Percentiles rank a stretch among this genome's conserved stretches.
These are phyloP conservation scores for Saccharomycopsis amapae DNA, from an alignment of 805 yeast genomes.

Conservation along the genomic window DNA sequence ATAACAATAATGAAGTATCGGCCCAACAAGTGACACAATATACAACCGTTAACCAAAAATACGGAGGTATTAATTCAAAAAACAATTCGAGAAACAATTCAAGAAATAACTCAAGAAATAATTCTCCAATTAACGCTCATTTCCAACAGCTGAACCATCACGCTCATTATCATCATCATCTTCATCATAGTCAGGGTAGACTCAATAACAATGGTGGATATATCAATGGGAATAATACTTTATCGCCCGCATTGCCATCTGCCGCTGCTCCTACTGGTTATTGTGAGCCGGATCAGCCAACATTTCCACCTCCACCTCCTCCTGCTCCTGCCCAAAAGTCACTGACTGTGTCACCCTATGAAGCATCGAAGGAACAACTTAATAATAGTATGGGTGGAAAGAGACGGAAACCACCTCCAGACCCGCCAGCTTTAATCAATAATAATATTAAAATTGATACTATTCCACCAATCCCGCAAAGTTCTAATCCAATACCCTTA, in stretches of 20 bases:
- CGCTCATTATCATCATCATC: too few relatives aligned
- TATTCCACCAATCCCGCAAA: not conserved
- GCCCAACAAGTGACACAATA: too few relatives aligned
- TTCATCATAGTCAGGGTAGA: too few relatives aligned
- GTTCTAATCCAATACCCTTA: not conserved
- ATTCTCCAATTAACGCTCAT: slow-evolving; percentile 5
- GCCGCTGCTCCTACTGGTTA: too few relatives aligned
- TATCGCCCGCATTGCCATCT: too few relatives aligned
- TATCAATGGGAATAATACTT: too few relatives aligned
- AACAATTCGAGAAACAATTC: too few relatives aligned
- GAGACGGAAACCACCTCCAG: slow-evolving; percentile 1
- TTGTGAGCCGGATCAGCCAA: slow-evolving; percentile 12
- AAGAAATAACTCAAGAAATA: slow-evolving; percentile 6
- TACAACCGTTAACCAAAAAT: too few relatives aligned
- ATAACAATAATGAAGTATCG: too few relatives aligned
- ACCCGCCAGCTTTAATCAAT: not conserved
- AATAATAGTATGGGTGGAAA: not conserved
- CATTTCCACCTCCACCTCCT: slow-evolving; percentile 6
- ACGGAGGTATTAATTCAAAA: too few relatives aligned
- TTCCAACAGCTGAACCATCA: too few relatives aligned
- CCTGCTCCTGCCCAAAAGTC: not conserved
- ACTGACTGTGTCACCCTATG: slow-evolving; percentile 11
- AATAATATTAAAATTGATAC: not conserved
- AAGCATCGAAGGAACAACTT: slow-evolving; percentile 13
- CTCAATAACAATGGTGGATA: too few relatives aligned